phyloP scores from a whole-genome alignment of 2,329 filamentous ascomycete genomes.

The Dothistroma septosporum region DNA sequence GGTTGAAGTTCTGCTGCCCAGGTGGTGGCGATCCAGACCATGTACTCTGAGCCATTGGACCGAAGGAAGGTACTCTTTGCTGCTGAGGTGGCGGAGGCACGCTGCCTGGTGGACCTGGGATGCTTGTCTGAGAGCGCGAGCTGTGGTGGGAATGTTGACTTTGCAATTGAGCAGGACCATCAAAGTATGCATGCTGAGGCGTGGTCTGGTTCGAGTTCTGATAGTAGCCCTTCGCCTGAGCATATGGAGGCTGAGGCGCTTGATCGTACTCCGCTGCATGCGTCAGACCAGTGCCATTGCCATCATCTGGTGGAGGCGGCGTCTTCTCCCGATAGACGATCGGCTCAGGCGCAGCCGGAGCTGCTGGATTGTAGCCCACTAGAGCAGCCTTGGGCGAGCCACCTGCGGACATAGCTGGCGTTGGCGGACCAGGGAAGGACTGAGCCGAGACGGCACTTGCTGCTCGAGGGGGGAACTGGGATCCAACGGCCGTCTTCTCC shows the following conservation, averaged over 20 bases:
- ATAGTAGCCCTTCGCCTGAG: slow-evolving; percentile 21
- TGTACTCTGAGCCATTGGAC: slow-evolving; percentile 23
- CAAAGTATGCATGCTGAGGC: slow-evolving; percentile 37
- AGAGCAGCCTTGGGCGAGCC: slow-evolving; percentile 45
- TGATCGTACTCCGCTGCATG: slow-evolving; percentile 38
- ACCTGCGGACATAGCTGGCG: slow-evolving; percentile 23
- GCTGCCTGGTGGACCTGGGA: slow-evolving; percentile 17
- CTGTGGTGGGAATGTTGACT: slow-evolving; percentile 9
- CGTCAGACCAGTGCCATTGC: slow-evolving; percentile 44
- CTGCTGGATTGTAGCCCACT: slow-evolving; percentile 75
- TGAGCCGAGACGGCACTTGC: slow-evolving; percentile 37
- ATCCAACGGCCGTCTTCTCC: slow-evolving; percentile 65
- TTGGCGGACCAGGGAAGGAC: slow-evolving; percentile 31
- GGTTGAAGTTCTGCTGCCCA: slow-evolving; percentile 34
- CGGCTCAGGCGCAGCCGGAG: slow-evolving; percentile 68
- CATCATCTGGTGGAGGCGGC: slow-evolving; percentile 66
- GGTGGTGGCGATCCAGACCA: slow-evolving; percentile 26
- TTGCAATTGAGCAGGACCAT: slow-evolving; percentile 37
- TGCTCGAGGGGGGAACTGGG: slow-evolving; percentile 47
- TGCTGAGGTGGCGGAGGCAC: slow-evolving; percentile 26
- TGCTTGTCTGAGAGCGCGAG: slow-evolving; percentile 14
- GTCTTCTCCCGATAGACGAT: slow-evolving; percentile 74
- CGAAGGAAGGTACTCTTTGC: slow-evolving; percentile 22
- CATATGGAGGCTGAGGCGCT: slow-evolving; percentile 25
- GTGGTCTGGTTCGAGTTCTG: slow-evolving; percentile 27